These are phyloP conservation scores for Gleditsia sinensis DNA, from an alignment of 306 rosid genomes.

Conservation along the genomic window DNA sequence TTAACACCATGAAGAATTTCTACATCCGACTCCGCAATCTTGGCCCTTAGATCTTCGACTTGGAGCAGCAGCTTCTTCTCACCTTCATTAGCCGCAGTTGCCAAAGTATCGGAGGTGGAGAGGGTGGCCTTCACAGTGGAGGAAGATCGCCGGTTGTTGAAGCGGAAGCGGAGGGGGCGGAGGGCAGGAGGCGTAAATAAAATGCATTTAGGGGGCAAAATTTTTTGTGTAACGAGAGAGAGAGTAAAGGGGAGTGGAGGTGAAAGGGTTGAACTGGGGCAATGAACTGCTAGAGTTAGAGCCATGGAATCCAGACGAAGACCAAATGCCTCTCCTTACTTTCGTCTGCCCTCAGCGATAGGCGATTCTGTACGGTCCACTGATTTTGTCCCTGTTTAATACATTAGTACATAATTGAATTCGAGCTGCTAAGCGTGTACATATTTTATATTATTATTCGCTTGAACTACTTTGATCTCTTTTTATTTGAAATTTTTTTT, in stretches of 20 bases:
- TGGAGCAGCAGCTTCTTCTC: slow-evolving; percentile 54
- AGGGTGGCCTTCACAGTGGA: slow-evolving; percentile 27
- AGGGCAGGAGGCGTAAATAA: slow-evolving; percentile 18
- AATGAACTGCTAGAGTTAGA: background rate
- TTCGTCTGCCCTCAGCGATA: no score
- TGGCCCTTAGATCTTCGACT: slow-evolving; percentile 78
- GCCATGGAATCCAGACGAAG: background rate
- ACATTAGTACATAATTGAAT: no score
- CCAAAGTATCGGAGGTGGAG: slow-evolving; percentile 27
- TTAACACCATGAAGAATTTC: slow-evolving; percentile 83
- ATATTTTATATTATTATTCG: no score
- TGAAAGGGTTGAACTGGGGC: background rate
- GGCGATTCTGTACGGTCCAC: no score
- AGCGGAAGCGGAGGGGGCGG: slow-evolving; percentile 30
- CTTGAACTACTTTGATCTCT: no score
- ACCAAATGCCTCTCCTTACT: background rate
- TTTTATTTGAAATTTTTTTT: no score
- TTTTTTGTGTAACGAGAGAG: background rate
- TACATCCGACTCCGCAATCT: slow-evolving; percentile 59
- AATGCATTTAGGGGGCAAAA: slow-evolving; percentile 26
- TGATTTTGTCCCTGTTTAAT: no score
- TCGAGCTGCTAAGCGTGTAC: no score
- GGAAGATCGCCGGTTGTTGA: slow-evolving; percentile 23
- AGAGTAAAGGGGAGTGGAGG: background rate
- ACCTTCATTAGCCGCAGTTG: slow-evolving; percentile 10